These are phyloP conservation scores for Clausena lansium DNA, from an alignment of 345 rosid species.

Conservation along the genomic window DNA sequence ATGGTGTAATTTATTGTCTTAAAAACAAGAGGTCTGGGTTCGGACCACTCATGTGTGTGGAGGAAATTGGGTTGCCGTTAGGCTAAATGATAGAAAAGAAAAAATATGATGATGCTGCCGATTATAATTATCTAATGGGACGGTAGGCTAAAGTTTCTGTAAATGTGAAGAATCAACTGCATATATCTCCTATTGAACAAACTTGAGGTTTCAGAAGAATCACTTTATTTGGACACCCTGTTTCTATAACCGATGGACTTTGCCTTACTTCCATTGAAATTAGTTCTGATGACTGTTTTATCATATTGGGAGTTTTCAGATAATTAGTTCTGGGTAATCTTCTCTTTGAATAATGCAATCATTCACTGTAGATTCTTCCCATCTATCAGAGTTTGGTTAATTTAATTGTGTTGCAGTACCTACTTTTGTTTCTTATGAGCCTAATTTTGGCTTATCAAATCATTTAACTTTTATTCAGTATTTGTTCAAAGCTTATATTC, in stretches of 20 bases:
- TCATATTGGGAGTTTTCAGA: too few species aligned
- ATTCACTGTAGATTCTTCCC: neutral
- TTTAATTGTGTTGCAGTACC: neutral
- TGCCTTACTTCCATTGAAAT: too few species aligned
- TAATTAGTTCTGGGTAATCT: neutral
- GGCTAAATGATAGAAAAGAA: too few species aligned
- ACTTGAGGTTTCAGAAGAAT: neutral
- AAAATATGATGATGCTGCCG: neutral
- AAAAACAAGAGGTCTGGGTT: too few species aligned
- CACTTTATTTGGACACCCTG: neutral
- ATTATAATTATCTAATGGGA: neutral
- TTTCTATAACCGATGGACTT: too few species aligned
- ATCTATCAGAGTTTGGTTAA: neutral
- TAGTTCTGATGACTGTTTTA: too few species aligned
- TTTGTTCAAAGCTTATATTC: neutral
- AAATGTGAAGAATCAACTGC: neutral
- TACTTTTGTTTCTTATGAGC: neutral
- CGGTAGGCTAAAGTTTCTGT: neutral
- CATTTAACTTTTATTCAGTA: neutral
- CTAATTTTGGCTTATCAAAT: neutral
- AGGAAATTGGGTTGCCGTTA: too few species aligned
- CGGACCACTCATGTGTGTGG: too few species aligned
- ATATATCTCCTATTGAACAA: neutral
- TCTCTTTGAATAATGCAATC: neutral
- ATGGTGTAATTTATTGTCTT: too few species aligned